Base-by-base conservation (phyloP, 495 filamentous ascomycete genomes). In the Talaromyces proteolyticus region DNA sequence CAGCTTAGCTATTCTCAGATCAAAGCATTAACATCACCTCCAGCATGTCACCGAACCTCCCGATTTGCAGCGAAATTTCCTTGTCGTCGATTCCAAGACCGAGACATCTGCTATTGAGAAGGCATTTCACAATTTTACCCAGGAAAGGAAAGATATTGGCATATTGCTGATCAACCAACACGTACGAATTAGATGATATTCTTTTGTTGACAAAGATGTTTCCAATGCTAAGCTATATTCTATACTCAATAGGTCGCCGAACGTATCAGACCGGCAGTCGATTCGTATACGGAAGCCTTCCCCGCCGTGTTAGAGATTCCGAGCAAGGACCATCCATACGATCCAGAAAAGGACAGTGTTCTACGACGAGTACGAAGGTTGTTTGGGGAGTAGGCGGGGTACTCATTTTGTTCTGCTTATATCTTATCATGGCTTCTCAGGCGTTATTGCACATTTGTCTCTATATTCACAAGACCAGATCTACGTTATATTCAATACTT, bases 331-430 rank as follows among this genome's bases (percentile, higher is more conserved):
- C 93, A 99, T 60, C 93, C 93, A 6, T 99, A 97, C 59, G 94
- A 99, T 57, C 93, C 93, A 0, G 93, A 99, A 72, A 99, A 99
- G 75, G 93, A 99, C 68, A 97, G 91, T 63, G 93, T 99, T 29
- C 62, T 97, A 67, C 87, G 88, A 66, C 80, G 93, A 58, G 94
- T 97, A 48, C 79, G 87, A 59, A 83, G 91, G 54, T 65, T 97
- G 51, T 96, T 96, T 79, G 92, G 92, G 50, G 92, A 96, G 69
- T 96, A 82, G 63, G 18, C 11, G 17, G 38, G 10, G 19, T 42
- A 37, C 37, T 6, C n/a, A 36, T 36, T 37, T 18, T 46, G 12
- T 53, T 44, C 20, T 42, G 39, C 1, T 39, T 40, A 40, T 26
- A 42, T 38, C 25, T 47, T 44, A 16, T 6, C 38, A 21, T 45